Conservation (phyloP, 805 yeast species). For the Wickerhamiella hasegawae region DNA sequence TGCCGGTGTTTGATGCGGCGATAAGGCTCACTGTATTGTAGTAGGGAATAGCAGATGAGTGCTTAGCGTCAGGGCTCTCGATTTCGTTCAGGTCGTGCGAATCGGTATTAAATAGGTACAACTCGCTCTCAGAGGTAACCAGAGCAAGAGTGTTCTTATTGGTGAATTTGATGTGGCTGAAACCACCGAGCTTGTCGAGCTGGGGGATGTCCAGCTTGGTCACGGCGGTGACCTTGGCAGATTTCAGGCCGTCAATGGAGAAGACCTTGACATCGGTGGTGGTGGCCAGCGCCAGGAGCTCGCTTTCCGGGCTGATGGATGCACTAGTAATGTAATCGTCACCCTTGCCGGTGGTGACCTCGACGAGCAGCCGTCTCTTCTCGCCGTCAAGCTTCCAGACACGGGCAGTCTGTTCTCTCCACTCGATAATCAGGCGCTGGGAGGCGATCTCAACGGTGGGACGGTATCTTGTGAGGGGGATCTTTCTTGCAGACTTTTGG, state of each 20-base stretch:
- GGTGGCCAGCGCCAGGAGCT: conserved; percentile 57
- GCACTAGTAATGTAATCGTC: conserved; percentile 69
- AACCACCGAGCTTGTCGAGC: conserved; percentile 29
- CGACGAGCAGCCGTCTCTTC: conserved; percentile 43
- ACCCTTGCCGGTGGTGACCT: conserved; percentile 37
- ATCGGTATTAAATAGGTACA: conserved; percentile 12
- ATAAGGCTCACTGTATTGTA: conserved; percentile 36
- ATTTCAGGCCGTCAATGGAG: conserved; percentile 32
- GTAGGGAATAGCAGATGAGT: conserved; percentile 27
- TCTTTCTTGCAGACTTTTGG: conserved; percentile 54
- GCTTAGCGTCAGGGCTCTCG: conserved; percentile 3
- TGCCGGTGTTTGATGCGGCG: conserved; percentile 30
- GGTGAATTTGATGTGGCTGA: not conserved
- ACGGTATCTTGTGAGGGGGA: conserved; percentile 45
- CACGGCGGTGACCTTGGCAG: conserved; percentile 30
- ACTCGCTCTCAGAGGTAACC: conserved; percentile 16
- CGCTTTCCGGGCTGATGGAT: conserved; percentile 47
- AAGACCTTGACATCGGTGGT: conserved; percentile 54
- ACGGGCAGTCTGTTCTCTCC: conserved; percentile 71
- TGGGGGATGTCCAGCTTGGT: conserved; percentile 22
- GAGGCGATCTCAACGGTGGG: conserved; percentile 31
- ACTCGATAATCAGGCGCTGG: conserved; percentile 36
- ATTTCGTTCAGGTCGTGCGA: conserved; percentile 3
- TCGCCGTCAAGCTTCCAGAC: conserved; percentile 47
- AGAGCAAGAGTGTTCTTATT: conserved; percentile 10